phyloP scores from a whole-genome alignment of 495 filamentous ascomycete genomes.

The Penicillium malachiteum region DNA sequence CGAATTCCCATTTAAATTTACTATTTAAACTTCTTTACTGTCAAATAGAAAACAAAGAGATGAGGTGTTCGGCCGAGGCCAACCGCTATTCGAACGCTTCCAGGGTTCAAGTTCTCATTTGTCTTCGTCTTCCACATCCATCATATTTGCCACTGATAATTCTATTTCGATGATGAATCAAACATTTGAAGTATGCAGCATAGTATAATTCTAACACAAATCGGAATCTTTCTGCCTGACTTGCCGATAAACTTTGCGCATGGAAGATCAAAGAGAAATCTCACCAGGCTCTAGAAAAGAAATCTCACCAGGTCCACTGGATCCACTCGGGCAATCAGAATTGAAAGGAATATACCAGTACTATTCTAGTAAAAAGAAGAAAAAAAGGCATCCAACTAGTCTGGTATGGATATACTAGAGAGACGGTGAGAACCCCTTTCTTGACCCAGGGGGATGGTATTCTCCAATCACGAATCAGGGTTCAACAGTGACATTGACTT shows the following conservation, averaged over 20 bases:
- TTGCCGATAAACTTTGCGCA: background rate
- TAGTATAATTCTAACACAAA: background rate
- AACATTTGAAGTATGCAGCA: too few relatives aligned
- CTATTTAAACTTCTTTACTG: slow-evolving; percentile 2
- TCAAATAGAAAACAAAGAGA: background rate
- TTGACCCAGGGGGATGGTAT: background rate
- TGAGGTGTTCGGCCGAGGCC: slow-evolving; percentile 14
- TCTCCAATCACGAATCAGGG: slow-evolving; percentile 8
- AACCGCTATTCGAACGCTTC: slow-evolving; percentile 4
- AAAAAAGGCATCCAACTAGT: too few relatives aligned
- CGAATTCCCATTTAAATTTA: background rate
- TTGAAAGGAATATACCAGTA: background rate
- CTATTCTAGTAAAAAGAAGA: background rate
- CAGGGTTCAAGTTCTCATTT: background rate
- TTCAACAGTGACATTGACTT: background rate
- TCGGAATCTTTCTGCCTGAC: background rate
- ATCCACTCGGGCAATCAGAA: too few relatives aligned
- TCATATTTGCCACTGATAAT: background rate
- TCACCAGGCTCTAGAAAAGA: too few relatives aligned
- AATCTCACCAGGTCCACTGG: too few relatives aligned
- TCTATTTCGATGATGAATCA: background rate
- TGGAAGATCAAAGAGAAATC: too few relatives aligned
- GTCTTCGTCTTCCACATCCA: background rate
- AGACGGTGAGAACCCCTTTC: slow-evolving; percentile 1
- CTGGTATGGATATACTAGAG: too few relatives aligned